Conservation (phyloP, 805 yeast genomes). For the Lipomyces mesembrius region DNA sequence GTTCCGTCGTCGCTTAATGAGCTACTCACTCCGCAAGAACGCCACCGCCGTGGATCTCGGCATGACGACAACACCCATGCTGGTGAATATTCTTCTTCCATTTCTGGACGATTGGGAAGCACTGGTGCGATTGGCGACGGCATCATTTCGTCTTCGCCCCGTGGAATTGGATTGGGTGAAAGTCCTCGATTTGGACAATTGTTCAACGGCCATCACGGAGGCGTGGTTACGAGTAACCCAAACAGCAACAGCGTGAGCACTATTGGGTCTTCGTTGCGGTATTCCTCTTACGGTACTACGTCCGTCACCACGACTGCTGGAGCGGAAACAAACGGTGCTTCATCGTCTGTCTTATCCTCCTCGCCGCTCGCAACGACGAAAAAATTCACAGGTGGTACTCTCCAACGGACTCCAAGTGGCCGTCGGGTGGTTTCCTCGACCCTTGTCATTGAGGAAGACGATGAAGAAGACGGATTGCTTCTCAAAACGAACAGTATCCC, state of each 20-base stretch:
- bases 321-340: slow-evolving; percentile 6
- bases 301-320: not conserved
- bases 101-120: slow-evolving; percentile 8
- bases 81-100: slow-evolving; percentile 14
- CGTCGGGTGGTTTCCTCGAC: slow-evolving; percentile 6
- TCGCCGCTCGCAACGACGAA: slow-evolving; percentile 7
- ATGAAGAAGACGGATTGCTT: slow-evolving; percentile 12
- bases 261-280: slow-evolving; percentile 31
- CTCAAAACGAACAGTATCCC: not conserved
- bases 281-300: slow-evolving; percentile 9
- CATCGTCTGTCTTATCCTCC: slow-evolving; percentile 5
- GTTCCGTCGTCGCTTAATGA: slow-evolving; percentile 84
- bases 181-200: slow-evolving; percentile 33
- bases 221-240: not conserved
- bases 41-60: slow-evolving; percentile 69
- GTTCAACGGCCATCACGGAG: slow-evolving; percentile 16
- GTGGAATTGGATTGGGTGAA: slow-evolving; percentile 14
- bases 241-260: not conserved
- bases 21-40: slow-evolving; percentile 78
- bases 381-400: not conserved
- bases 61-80: slow-evolving; percentile 19
- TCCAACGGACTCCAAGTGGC: slow-evolving; percentile 18
- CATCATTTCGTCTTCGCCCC: slow-evolving; percentile 30
- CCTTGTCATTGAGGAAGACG: slow-evolving; percentile 18
- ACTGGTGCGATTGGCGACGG: slow-evolving; percentile 25